phyloP scores from a whole-genome alignment of 345 rosid species.

The Crucihimalaya himalaica region DNA sequence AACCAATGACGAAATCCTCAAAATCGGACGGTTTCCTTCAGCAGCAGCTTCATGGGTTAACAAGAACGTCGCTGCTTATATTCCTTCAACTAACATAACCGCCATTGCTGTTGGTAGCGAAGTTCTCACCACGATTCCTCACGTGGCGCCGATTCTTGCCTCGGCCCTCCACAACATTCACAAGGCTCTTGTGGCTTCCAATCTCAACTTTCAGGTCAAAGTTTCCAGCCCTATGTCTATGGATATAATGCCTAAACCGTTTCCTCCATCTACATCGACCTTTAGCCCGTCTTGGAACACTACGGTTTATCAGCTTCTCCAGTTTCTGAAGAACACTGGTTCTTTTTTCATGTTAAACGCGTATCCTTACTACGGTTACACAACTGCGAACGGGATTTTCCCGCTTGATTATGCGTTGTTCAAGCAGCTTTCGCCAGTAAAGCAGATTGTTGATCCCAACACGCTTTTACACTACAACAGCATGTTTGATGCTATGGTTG shows the following conservation, averaged over 20 bases:
- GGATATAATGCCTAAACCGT: conserved; percentile 82
- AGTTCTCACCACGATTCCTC: conserved; percentile 76
- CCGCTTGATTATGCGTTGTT: conserved; percentile 92
- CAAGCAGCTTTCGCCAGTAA: conserved; percentile 65
- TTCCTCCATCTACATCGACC: conserved; percentile 89
- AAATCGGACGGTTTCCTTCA: conserved; percentile 77
- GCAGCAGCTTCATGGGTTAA: conserved; percentile 87
- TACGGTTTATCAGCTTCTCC: conserved; percentile 79
- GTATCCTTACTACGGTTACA: conserved; percentile 90
- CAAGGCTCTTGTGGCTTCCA: conserved; percentile 83
- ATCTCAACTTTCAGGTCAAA: conserved; percentile 73
- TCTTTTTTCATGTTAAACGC: conserved; percentile 93
- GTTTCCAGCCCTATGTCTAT: conserved; percentile 84
- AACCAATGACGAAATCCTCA: conserved; percentile 71
- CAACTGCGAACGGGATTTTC: conserved; percentile 75
- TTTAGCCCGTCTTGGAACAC: conserved; percentile 81
- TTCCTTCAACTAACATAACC: conserved; percentile 89
- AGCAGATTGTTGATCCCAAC: conserved; percentile 98
- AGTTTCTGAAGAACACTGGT: conserved; percentile 82
- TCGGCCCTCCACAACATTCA: conserved; percentile 85
- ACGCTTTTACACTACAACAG: conserved; percentile 83
- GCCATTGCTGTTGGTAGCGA: conserved; percentile 96
- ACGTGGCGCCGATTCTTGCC: conserved; percentile 69
- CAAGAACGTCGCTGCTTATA: conserved; percentile 72
- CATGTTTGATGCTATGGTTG: conserved; percentile 99